Base-by-base conservation (phyloP, 2,329 filamentous ascomycete species). In the Diaporthe capsici region DNA sequence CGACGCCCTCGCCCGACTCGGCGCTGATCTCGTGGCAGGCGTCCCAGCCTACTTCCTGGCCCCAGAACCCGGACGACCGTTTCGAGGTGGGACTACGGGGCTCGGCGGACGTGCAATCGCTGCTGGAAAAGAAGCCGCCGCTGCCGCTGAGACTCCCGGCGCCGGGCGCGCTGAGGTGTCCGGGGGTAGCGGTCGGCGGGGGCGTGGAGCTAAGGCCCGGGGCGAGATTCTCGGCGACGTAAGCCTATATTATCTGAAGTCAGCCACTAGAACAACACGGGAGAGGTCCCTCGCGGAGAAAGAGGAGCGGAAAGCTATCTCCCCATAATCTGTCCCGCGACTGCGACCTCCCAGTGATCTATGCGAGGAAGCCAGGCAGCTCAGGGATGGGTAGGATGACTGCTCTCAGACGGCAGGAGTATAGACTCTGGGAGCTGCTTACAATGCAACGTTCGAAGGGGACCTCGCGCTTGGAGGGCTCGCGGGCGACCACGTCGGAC, bases 21-120 rank as follows among this genome's bases (percentile, higher is more conserved):
- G 96, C 96, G 79, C 93, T 96, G 82, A 99, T 96, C 86, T 99
- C 97, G 84, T 98, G 97, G 83, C 96, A 98, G 78, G 95, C 97
- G 81, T 98, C 96, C 96, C 96, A 98, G 71, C 96, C 95, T 8
- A 95, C 92, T 82, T 98, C 96, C 83, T 97, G 94, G 31, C 93
- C 95, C 96, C 96, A 98, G 85, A 95, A 95, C 2, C 94, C 93
- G 51, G 91, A 94, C 80, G 91, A 94, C 57, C 92, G 87, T 83
- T 93, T 93, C 63, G 89, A 91, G 80, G 88, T 89, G 60, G 91
- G 91, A 77, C 88, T 91, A 73, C 90, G 87, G 17, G 90, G 89
- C 78, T 92, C 90, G 74, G 85, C 84, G 15, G 82, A 77, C 12
- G 76, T 75, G 28, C 73, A 67, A 37, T 71, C 76, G 42, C 74